phyloP scores from a whole-genome alignment of 306 rosid species.

The Echinosophora koreensis region DNA sequence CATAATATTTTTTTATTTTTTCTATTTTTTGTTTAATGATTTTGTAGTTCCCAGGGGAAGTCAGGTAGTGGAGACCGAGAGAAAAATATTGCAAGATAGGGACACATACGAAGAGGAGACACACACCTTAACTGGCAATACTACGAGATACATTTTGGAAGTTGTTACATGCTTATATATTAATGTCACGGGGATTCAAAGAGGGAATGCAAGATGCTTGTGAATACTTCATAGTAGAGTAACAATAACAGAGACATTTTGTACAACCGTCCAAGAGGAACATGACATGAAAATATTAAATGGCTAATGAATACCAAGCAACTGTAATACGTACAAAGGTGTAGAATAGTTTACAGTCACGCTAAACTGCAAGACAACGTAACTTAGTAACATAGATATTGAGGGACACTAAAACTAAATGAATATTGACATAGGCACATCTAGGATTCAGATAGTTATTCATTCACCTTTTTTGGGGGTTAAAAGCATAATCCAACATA shows the following conservation, averaged over 20 bases:
- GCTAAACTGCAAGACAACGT: neutral
- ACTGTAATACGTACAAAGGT: neutral
- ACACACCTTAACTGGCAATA: neutral
- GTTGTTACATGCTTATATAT: neutral
- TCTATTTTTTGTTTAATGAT: too few relatives aligned
- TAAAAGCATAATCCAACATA: constrained; percentile 12
- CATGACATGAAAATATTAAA: neutral
- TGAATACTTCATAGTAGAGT: neutral
- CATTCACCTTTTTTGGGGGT: constrained; percentile 8
- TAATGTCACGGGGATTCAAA: neutral
- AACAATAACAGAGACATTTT: neutral
- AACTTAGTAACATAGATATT: neutral
- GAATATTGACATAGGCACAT: neutral
- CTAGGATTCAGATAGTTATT: constrained; percentile 6
- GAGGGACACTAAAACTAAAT: neutral
- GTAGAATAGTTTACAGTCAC: neutral
- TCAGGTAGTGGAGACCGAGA: too few relatives aligned
- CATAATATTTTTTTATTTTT: too few relatives aligned
- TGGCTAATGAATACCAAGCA: neutral
- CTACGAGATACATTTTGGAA: neutral
- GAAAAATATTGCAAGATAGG: too few relatives aligned
- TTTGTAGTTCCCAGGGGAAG: too few relatives aligned
- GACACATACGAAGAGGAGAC: too few relatives aligned
- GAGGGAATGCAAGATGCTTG: constrained; percentile 6
- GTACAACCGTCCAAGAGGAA: neutral